Conservation (phyloP, 2,329 filamentous ascomycete species). For the Alternaria arborescens region DNA sequence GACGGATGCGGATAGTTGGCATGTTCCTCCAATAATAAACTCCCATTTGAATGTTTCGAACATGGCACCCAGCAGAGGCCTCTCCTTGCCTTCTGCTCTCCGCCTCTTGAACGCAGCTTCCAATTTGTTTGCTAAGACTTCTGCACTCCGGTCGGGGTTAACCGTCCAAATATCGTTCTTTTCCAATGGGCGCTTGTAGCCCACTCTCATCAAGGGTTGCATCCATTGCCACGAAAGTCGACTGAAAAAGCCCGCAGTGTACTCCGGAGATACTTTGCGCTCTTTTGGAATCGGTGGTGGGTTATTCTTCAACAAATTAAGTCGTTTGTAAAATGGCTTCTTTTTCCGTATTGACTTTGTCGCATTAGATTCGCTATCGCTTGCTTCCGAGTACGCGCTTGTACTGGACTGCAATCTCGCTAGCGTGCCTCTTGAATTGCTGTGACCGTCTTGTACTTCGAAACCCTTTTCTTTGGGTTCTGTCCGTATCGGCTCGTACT, state of each 20-base stretch:
- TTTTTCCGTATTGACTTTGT: slow-evolving; percentile 44
- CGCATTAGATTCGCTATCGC: slow-evolving; percentile 39
- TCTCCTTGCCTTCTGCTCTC: slow-evolving; percentile 69
- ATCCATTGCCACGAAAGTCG: slow-evolving; percentile 88
- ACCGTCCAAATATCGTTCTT: slow-evolving; percentile 87
- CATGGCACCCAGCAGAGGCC: slow-evolving; percentile 80
- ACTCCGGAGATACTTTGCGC: slow-evolving; percentile 69
- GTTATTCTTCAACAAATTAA: slow-evolving; percentile 60
- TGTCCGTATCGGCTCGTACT: slow-evolving; percentile 51
- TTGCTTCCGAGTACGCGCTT: slow-evolving; percentile 40
- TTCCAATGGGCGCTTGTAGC: slow-evolving; percentile 85
- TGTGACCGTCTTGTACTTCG: slow-evolving; percentile 32
- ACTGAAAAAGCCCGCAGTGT: slow-evolving; percentile 78
- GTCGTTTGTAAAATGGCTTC: slow-evolving; percentile 67
- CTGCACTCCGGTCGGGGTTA: slow-evolving; percentile 79
- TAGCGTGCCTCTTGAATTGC: slow-evolving; percentile 28
- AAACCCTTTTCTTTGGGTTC: slow-evolving; percentile 47
- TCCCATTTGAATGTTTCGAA: slow-evolving; percentile 87
- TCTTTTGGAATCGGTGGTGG: slow-evolving; percentile 65
- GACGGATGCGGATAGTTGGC: slow-evolving; percentile 75
- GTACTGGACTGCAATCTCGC: slow-evolving; percentile 41
- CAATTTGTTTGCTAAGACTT: slow-evolving; percentile 72
- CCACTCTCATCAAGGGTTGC: slow-evolving; percentile 80
- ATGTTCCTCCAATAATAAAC: slow-evolving; percentile 84
- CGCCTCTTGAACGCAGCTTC: slow-evolving; percentile 74